Conservation (phyloP, 805 yeast genomes). For the Starmerella bacillaris region DNA sequence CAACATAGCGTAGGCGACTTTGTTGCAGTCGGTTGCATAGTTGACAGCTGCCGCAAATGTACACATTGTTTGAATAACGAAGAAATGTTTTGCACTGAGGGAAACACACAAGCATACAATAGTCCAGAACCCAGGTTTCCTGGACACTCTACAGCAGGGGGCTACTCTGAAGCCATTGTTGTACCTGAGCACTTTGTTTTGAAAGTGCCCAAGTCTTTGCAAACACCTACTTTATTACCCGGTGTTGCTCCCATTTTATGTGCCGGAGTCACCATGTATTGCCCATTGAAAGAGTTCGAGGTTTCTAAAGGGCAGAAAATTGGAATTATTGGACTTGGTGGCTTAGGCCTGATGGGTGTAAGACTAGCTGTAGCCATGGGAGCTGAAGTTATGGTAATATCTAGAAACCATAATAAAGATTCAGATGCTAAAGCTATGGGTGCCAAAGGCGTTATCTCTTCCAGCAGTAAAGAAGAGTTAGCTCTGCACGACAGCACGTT, state of each 20-base stretch:
- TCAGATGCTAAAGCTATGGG: conserved; percentile 39
- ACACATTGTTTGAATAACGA: conserved; percentile 36
- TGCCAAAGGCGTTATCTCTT: conserved; percentile 37
- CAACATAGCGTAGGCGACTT: conserved; percentile 48
- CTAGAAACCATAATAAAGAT: conserved; percentile 35
- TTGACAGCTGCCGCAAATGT: conserved; percentile 43
- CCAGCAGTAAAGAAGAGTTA: conserved; percentile 28
- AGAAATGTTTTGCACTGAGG: conserved; percentile 38
- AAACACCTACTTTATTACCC: conserved; percentile 25
- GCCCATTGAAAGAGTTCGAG: conserved; percentile 38
- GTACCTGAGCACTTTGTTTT: conserved; percentile 46
- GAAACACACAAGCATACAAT: conserved; percentile 35
- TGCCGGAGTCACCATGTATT: conserved; percentile 58
- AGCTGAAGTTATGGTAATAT: conserved; percentile 41
- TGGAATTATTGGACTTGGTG: conserved; percentile 48
- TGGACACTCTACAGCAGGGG: conserved; percentile 36
- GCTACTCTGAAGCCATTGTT: conserved; percentile 20
- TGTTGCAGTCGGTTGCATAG: conserved; percentile 67
- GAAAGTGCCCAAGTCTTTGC: conserved; percentile 40
- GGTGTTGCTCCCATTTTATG: conserved; percentile 58
- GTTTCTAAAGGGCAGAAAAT: conserved; percentile 35
- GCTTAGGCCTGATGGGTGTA: conserved; percentile 46
- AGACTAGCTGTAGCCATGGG: conserved; percentile 45
- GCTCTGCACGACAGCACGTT: conserved; percentile 22
- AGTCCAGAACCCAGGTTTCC: conserved; percentile 32